Percentiles rank a stretch among this genome's conserved stretches.
phyloP scores from a whole-genome alignment of 208 protist genomes.

The Leishmania turanica region DNA sequence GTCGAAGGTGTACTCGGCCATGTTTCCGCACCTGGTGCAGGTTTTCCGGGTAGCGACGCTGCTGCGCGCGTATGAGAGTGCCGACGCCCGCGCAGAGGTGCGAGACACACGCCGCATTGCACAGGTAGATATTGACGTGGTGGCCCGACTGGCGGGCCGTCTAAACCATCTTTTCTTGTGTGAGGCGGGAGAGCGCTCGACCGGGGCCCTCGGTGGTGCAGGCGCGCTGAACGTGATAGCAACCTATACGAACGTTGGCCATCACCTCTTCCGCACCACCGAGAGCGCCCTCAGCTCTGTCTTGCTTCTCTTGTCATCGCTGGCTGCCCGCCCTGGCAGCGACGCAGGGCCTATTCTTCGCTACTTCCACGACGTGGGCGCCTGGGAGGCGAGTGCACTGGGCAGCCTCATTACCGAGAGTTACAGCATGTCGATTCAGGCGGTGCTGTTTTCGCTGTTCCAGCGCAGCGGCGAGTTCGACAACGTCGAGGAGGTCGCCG shows the following conservation, averaged over 20 bases:
- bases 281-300: slow-evolving; percentile 36
- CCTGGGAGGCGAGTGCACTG: slow-evolving; percentile 59
- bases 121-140: slow-evolving; percentile 52
- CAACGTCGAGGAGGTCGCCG: slow-evolving; percentile 47
- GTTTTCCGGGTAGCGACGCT: slow-evolving; percentile 34
- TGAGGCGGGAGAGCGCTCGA: slow-evolving; percentile 26
- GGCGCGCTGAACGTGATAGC: slow-evolving; percentile 20
- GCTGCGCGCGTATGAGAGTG: slow-evolving; percentile 47
- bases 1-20: slow-evolving; percentile 23
- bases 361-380: slow-evolving; percentile 43
- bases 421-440: slow-evolving; percentile 49
- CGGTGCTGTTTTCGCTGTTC: slow-evolving; percentile 42
- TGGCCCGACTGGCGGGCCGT: slow-evolving; percentile 35
- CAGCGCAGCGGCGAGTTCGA: slow-evolving; percentile 50
- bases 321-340: slow-evolving; percentile 33
- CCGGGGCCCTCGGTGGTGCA: background rate
- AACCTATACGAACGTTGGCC: slow-evolving; percentile 31
- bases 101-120: slow-evolving; percentile 31
- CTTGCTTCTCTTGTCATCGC: slow-evolving; percentile 38
- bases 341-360: slow-evolving; percentile 49
- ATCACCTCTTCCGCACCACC: slow-evolving; percentile 40
- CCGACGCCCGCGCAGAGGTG: slow-evolving; percentile 33
- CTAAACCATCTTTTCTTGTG: slow-evolving; percentile 28
- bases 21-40: slow-evolving; percentile 33
- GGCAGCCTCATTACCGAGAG: slow-evolving; percentile 43